Base-by-base conservation (phyloP, 345 rosid species). In the Alliaria petiolata region DNA sequence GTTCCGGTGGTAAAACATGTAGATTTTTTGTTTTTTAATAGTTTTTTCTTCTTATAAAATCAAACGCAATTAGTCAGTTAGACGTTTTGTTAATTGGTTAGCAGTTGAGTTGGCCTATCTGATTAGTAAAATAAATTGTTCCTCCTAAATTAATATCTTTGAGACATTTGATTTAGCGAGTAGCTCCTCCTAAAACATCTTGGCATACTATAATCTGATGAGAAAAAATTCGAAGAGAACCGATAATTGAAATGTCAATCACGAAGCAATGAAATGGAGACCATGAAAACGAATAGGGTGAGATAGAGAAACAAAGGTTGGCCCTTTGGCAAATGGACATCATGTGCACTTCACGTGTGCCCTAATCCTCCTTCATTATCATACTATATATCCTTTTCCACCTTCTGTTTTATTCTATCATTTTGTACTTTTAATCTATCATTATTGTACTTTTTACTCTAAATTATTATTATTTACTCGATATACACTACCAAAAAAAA, bases 241-340 rank as follows among this genome's bases (percentile, higher is more conserved):
- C 5, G 38, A n/a, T 34, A 22, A 31, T n/a, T 31, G 6, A 2
- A 69, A 69, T 15, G 38, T 19, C 36, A 62, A 62, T 53, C 76
- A 19, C 35, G 34, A 15, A 55, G 58, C 11, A 55, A 55, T 11
- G 17, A 53, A 61, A 42, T 42, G 31, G 57, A 50, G 57, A 49
- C 45, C 33, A n/a, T 58, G 39, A 49, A 49, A 62, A 68, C 36
- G 42, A 60, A 26, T 28, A 36, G 7, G 51, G 34, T 51, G 53
- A 20, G 53, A 6, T 46, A 60, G 16, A 73, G 65, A 35, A 73
- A 73, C 77, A 47, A 73, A 47, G 52, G 26, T 46, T 45, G 59
- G 43, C 57, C 70, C 25, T 54, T 33, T 28, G 20, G 53, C 54
- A 52, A 71, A 71, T 71, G 69, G 76, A 62, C 55, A 42, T 20